Evolutionary conservation across 2,329 filamentous ascomycete species (phyloP), one percentile per base, ranked within the genome.

Genomic region (Eutypa lata): DNA sequence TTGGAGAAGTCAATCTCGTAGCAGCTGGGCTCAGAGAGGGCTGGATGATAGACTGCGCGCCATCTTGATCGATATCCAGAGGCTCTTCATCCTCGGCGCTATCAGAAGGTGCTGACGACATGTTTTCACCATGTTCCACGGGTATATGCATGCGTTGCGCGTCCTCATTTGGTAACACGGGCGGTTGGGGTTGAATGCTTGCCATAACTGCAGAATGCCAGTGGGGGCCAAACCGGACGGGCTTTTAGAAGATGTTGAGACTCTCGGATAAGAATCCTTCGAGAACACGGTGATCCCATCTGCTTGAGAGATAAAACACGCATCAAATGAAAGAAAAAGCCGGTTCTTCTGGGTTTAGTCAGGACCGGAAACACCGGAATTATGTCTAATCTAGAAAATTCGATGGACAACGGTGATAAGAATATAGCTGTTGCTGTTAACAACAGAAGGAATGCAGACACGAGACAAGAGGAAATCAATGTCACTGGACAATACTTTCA

Each of bases 1-100:
- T 76, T 5, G 76, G 70, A 3, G 79, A 77, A 13, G 80, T 80
- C 38, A 85, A 70, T 46, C 81, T 77, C 4, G 79, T 81, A 8
- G 82, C 83, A 21, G 73, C 73, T 7, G 75, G 74, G 63, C 81
- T 85, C 57, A 87, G 76, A 22, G 81, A 75, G 2, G 81, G 80
- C 62, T 83, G 82, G 48, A 87, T 74, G 45, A 85, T 75, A 7
- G 81, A 82, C 58, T 83, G 80, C 4, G 79, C 82, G 57, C 80
- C 80, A 60, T 84, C 81, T 52, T 79, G 73, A 45, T 80, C 76
- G 47, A 72, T 71, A 28, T 74, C 73, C 46, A 72, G 56, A 47
- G 62, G 64, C 48, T 71, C 71, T 38, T 76, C 74, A 8, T 70
- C 66, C 19, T 62, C 58, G 37, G 55, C 62, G 33, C 59, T 56